Evolutionary conservation across 768 basidiomycete species (phyloP).

Genomic region (Hydnomerulius pinastri): DNA sequence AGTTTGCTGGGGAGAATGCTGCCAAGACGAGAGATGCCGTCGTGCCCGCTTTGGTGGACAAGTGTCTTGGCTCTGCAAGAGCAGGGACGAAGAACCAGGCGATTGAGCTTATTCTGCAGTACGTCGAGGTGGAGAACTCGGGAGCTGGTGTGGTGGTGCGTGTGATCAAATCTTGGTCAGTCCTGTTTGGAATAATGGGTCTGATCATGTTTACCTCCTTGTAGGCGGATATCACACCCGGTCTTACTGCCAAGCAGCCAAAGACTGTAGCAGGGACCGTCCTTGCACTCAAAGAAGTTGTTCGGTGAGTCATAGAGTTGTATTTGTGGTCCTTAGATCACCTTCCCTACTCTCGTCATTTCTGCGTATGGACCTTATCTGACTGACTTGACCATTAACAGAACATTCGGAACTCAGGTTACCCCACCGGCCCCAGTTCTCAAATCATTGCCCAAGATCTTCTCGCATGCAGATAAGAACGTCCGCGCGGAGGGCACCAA

Average conservation of each 20-base stretch:
- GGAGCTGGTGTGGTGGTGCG: constrained; percentile 88
- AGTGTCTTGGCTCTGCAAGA: constrained; percentile 89
- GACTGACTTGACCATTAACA: constrained; percentile 31
- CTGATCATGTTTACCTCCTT: constrained; percentile 29
- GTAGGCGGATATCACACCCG: constrained; percentile 79
- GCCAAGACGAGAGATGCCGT: constrained; percentile 80
- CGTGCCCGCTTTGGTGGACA: constrained; percentile 92
- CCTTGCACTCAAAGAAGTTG: constrained; percentile 75
- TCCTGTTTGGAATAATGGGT: constrained; percentile 23
- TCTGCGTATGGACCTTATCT: background rate
- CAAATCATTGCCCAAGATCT: constrained; percentile 89
- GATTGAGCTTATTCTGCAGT: constrained; percentile 82
- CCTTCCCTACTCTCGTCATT: background rate
- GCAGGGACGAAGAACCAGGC: constrained; percentile 89
- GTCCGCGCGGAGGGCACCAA: constrained; percentile 90
- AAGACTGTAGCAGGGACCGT: constrained; percentile 87
- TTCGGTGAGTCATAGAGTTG: too few relatives aligned
- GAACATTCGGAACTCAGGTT: constrained; percentile 78
- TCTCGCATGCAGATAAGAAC: constrained; percentile 91
- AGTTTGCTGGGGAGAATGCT: constrained; percentile 88
- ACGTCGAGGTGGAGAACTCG: constrained; percentile 90
- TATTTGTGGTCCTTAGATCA: constrained; percentile 8
- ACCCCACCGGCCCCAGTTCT: constrained; percentile 78
- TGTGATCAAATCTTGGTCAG: constrained; percentile 32
- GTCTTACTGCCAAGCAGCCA: constrained; percentile 90